Evolutionary conservation across 139 green algal genomes (phyloP).

Genomic region (Yamagishiella unicocca): DNA sequence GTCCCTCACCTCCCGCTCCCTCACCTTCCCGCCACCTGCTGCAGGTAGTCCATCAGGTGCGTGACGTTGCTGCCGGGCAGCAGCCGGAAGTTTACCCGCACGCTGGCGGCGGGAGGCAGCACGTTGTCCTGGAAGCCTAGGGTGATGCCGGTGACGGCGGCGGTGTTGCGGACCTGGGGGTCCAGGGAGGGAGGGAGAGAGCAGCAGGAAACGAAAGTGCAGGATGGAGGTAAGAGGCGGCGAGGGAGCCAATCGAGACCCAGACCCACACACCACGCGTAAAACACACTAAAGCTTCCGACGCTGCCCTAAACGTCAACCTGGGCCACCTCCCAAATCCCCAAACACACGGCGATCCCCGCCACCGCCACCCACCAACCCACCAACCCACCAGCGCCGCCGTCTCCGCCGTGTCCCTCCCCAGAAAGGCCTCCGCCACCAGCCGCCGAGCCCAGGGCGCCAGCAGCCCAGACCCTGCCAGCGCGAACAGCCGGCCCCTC

Average conservation of each 20-base stretch:
- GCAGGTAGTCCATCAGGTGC: conserved; percentile 3
- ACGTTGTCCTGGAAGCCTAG: conserved; percentile 73
- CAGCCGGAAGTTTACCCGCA: conserved; percentile 74
- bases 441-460: not conserved
- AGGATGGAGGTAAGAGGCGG: no score
- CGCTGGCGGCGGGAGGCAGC: conserved; percentile 58
- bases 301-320: no score
- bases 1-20: no score
- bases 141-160: conserved; percentile 53
- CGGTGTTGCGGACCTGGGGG: conserved; percentile 66
- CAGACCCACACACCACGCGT: no score
- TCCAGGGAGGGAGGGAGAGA: not conserved
- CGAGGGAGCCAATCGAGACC: no score
- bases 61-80: conserved; percentile 61
- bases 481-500: not conserved
- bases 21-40: conserved; percentile 18
- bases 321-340: not conserved
- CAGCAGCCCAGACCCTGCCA: not conserved
- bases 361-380: not conserved
- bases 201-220: no score
- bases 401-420: conserved; percentile 30
- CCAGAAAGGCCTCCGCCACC: conserved; percentile 39
- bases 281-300: no score
- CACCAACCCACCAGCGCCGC: conserved; percentile 33
- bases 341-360: not conserved